Evolutionary conservation across 306 rosid species (phyloP), one percentile per base, ranked within the genome.

Genomic region (Gleditsia sinensis): DNA sequence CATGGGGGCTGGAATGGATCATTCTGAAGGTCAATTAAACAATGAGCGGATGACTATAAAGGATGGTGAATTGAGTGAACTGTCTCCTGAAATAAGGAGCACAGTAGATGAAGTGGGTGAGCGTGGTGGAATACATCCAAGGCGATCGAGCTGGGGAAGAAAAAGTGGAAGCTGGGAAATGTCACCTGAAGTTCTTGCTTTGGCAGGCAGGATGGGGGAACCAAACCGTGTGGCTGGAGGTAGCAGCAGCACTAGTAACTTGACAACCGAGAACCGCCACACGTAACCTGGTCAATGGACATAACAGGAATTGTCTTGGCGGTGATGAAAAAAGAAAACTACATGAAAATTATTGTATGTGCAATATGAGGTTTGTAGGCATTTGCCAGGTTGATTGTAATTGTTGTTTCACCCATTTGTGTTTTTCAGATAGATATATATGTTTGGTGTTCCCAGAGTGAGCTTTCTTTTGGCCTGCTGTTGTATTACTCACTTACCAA

Each of bases 121-220:
- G 49, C 97, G 86, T n/a, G 82, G 77, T 24, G 94, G 86, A 85
- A 34, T 88, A 51, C 99, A 91, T 83, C 98, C 98, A 2, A 68
- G 99, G 75, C 85, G 96, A 76, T 90, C 96, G 32, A 92, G 99
- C 80, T 94, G 99, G 99, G 99, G 97, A 67, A 92, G 99, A 78
- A 94, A 94, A 80, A 94, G 97, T 24, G 99, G 99, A 58, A 94
- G 92, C 86, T 94, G 99, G 99, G 99, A 94, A 67, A 92, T 94
- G 99, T 94, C 99, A 1, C 99, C 99, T 0, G 99, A 94, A 90
- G 97, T 94, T 62, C 91, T 94, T 63, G 95, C 96, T 39, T 76
- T 94, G 90, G 93, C 97, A 21, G 90, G 95, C 12, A 92, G 96
- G 79, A 96, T 83, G 3, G 92, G 97, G 19, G 98, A 91, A 48